Conservation (phyloP, 768 basidiomycete species). For the Tulasnella sp. region DNA sequence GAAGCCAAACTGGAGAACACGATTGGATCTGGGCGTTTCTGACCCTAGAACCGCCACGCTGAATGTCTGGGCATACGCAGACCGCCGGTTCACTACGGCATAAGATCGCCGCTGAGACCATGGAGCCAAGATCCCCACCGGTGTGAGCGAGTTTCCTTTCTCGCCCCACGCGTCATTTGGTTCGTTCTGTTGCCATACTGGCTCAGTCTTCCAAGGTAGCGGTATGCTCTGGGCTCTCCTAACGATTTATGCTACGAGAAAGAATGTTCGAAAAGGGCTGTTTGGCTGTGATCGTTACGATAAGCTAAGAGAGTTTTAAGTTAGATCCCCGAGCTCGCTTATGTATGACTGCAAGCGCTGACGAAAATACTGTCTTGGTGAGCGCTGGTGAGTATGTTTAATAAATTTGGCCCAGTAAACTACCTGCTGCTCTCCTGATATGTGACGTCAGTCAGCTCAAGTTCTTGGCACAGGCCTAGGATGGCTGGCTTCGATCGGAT, state of each 20-base stretch:
- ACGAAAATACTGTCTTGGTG: not conserved
- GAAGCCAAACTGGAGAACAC: too few relatives aligned
- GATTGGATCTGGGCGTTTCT: too few relatives aligned
- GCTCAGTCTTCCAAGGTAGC: not conserved
- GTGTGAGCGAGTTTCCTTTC: slow-evolving; percentile 4
- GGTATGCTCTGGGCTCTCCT: slow-evolving; percentile 8
- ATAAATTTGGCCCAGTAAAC: not conserved
- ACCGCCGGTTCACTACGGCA: not conserved
- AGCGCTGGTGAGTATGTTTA: slow-evolving; percentile 4
- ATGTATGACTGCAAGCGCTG: not conserved
- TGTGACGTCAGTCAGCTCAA: not conserved
- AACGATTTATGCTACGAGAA: not conserved
- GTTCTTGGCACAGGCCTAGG: not conserved
- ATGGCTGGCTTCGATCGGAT: not conserved
- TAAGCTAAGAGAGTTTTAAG: not conserved
- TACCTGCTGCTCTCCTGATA: not conserved
- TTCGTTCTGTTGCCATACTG: not conserved
- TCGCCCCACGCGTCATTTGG: not conserved
- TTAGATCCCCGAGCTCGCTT: not conserved
- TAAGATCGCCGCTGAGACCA: not conserved
- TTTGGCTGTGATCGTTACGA: not conserved
- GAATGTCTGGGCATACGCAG: too few relatives aligned
- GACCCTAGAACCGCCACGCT: too few relatives aligned
- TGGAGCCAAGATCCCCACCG: slow-evolving; percentile 14
- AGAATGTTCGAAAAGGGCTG: not conserved